Evolutionary conservation across 345 rosid genomes (phyloP), one percentile per base, ranked within the genome.

Genomic region (Pistacia atlantica): DNA sequence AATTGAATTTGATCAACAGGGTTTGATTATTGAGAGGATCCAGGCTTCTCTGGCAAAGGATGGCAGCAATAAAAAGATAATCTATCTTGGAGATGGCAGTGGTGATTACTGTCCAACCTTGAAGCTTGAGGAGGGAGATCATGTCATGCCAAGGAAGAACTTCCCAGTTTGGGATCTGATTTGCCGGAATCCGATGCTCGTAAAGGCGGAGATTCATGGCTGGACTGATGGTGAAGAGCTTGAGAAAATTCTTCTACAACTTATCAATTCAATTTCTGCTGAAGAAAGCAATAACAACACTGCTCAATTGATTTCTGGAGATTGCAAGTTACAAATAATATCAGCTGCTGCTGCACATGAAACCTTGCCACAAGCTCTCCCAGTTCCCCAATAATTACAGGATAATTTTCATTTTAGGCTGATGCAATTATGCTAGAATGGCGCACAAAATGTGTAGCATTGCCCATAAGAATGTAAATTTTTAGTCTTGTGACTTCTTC

Each of bases 81-180:
- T 93, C 11, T 95, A 95, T 65, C 86, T 91, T 9, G 99, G 99
- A 28, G 97, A 95, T 74, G 99, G 99, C 9, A 77, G 54, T 4
- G 97, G 94, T 0, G 99, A 95, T 78, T 95, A 87, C 77, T 95
- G 99, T 72, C 97, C 98, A 0, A 87, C 87, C 76, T 77, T 95
- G 82, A 93, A 82, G 84, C 96, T 95, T 3, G 68, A 49, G 5
- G 76, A 87, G 12, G 68, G 75, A 56, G 97, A 91, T 80, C 78
- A 76, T 68, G 64, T 86, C 79, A 93, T 95, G 98, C 99, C 98
- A 9, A 94, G 97, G 84, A 95, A 93, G 81, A 84, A 90, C 12
- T 95, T 83, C 51, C 97, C 98, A 2, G 84, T 90, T 5, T 93
- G 97, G 98, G 91, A 89, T 28, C 82, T 93, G 28, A 93, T 93